A percentile compares a stretch with the other conserved stretches of the same genome.
Conservation (phyloP, 345 rosid genomes). For the Nasturtium officinale region DNA sequence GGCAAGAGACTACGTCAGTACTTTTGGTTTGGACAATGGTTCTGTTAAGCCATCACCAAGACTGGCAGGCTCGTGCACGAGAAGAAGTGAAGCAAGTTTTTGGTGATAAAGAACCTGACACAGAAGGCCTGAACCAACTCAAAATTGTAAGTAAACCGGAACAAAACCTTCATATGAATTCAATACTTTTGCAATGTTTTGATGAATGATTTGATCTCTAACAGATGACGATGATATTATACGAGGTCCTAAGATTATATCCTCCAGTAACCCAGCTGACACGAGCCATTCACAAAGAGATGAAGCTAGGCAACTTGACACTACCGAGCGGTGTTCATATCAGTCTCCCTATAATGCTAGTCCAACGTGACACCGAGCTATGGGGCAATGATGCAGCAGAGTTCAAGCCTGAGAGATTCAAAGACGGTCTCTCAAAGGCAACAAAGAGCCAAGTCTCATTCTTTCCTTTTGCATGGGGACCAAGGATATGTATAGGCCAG, state of each 20-base stretch:
- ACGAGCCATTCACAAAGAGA: conserved; percentile 36
- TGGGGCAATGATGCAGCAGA: conserved; percentile 62
- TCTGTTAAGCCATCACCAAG: conserved; percentile 47
- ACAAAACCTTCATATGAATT: neutral
- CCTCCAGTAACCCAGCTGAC: conserved; percentile 15
- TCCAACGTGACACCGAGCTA: conserved; percentile 48
- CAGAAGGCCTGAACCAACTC: conserved; percentile 44
- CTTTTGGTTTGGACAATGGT: conserved; percentile 61
- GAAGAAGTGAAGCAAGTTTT: conserved; percentile 57
- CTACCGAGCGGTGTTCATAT: conserved; percentile 44
- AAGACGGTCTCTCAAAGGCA: conserved; percentile 53
- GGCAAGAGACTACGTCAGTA: conserved; percentile 60
- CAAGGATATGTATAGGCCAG: conserved; percentile 59
- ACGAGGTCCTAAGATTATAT: conserved; percentile 49
- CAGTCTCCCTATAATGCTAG: conserved; percentile 25
- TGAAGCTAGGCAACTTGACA: conserved; percentile 46
- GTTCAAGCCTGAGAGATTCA: conserved; percentile 59
- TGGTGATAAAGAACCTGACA: conserved; percentile 40
- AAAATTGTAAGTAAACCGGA: conserved; percentile 47
- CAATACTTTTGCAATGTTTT: too few species aligned
- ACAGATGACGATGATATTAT: conserved; percentile 45
- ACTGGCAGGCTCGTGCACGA: conserved; percentile 66
- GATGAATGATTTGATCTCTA: neutral
- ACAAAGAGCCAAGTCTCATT: conserved; percentile 49
- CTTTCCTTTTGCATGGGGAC: conserved; percentile 58